Conservation (phyloP, 441 rosid species). For the Arabidopsis hybrid region DNA sequence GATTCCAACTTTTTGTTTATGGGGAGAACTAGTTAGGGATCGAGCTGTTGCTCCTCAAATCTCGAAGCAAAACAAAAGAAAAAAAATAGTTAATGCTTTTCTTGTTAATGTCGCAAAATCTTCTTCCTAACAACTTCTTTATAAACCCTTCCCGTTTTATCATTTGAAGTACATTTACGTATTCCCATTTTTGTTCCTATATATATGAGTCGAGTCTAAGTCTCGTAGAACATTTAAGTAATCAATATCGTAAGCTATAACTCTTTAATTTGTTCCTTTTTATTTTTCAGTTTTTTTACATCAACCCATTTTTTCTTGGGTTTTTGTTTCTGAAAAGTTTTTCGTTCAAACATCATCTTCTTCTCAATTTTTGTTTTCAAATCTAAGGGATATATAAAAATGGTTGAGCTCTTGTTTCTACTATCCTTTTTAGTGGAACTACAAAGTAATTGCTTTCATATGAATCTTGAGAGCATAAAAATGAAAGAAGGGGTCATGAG, state of each 20-base stretch:
- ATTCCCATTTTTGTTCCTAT: neutral
- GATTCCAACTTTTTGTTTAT: neutral
- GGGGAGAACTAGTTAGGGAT: constrained; percentile 4
- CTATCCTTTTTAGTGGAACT: constrained; percentile 39
- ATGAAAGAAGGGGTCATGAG: constrained; percentile 43
- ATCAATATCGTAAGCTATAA: neutral
- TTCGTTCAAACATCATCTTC: constrained; percentile 5
- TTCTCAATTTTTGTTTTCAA: neutral
- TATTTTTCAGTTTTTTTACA: neutral
- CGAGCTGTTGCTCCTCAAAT: constrained; percentile 36
- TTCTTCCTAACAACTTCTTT: constrained; percentile 20
- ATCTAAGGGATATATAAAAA: constrained; percentile 3
- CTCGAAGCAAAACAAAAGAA: constrained; percentile 28
- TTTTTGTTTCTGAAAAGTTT: constrained; percentile 12
- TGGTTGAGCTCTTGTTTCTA: constrained; percentile 43
- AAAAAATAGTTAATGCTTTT: neutral
- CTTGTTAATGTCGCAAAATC: neutral
- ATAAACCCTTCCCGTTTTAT: constrained; percentile 17
- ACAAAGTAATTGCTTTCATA: constrained; percentile 42
- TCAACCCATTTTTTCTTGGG: constrained; percentile 21
- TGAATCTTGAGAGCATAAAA: constrained; percentile 45
- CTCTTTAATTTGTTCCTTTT: neutral
- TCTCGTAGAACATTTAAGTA: neutral
- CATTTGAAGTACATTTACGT: neutral
- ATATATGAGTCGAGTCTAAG: neutral